phyloP scores from a whole-genome alignment of 2,329 filamentous ascomycete genomes.

The Ilyonectria sp. region DNA sequence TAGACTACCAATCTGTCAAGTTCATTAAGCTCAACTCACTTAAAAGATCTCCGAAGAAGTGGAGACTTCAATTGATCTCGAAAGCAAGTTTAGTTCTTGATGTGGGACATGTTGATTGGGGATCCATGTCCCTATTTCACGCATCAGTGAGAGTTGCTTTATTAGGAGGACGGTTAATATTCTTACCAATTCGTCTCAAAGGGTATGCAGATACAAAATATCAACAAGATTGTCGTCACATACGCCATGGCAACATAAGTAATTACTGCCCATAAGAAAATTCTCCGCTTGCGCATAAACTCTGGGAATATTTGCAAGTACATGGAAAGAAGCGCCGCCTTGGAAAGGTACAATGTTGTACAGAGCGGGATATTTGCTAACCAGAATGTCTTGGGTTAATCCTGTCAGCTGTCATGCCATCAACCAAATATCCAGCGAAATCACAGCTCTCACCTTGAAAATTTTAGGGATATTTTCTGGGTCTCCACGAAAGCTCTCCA shows the following conservation, averaged over 20 bases:
- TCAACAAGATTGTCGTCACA: conserved; percentile 18
- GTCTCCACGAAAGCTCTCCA: conserved; percentile 3
- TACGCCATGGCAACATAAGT: conserved; percentile 24
- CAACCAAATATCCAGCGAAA: neutral
- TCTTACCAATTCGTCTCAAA: conserved; percentile 37
- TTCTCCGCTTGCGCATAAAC: conserved; percentile 37
- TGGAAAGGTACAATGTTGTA: conserved; percentile 40
- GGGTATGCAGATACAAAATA: conserved; percentile 37
- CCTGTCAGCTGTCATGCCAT: neutral
- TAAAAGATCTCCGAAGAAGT: neutral
- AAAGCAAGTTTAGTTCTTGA: neutral
- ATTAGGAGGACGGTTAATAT: accelerated
- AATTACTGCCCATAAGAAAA: conserved; percentile 18
- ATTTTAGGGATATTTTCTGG: neutral
- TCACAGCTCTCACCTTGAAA: neutral
- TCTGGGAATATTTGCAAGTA: conserved; percentile 40
- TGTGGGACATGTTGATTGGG: neutral
- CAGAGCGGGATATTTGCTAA: conserved; percentile 29
- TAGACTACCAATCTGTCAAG: too few relatives aligned
- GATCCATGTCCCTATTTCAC: neutral
- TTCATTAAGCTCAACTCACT: neutral
- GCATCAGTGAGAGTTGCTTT: neutral
- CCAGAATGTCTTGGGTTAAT: conserved; percentile 28
- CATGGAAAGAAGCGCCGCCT: conserved; percentile 36
- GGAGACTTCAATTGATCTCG: neutral